Evolutionary conservation across 2,329 filamentous ascomycete genomes (phyloP).

Genomic region (Calycina marina): DNA sequence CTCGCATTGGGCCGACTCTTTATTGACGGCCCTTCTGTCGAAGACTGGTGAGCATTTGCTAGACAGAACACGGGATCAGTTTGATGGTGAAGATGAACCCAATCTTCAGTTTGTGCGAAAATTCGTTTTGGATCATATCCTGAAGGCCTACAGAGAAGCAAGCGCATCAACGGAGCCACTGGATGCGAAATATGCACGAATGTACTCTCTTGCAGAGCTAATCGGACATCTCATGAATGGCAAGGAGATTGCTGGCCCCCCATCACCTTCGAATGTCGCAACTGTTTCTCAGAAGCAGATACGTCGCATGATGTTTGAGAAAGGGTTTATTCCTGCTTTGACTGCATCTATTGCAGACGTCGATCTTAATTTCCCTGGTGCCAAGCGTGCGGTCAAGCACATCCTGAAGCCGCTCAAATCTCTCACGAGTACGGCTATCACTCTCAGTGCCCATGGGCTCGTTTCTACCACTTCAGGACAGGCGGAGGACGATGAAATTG

Average conservation of each 20-base stretch:
- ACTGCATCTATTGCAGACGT: constrained; percentile 90
- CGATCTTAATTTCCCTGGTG: constrained; percentile 83
- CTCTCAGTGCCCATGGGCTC: constrained; percentile 57
- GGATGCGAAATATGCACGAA: constrained; percentile 73
- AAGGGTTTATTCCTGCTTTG: constrained; percentile 79
- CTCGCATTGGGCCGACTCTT: constrained; percentile 71
- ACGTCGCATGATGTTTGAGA: constrained; percentile 94
- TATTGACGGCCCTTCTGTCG: constrained; percentile 73
- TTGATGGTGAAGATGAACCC: constrained; percentile 59
- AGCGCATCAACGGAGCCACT: constrained; percentile 63
- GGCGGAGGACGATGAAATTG: constrained; percentile 74
- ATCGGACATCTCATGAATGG: constrained; percentile 87
- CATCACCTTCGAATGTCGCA: constrained; percentile 21
- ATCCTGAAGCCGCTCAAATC: constrained; percentile 81
- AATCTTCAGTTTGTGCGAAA: constrained; percentile 85
- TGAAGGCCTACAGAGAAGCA: constrained; percentile 86
- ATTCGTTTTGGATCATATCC: constrained; percentile 84
- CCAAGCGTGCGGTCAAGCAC: constrained; percentile 91
- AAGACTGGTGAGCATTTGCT: constrained; percentile 69
- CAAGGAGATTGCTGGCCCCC: constrained; percentile 46
- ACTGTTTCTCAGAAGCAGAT: constrained; percentile 64
- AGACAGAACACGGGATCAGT: constrained; percentile 40
- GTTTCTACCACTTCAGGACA: constrained; percentile 52
- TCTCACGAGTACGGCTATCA: constrained; percentile 74
- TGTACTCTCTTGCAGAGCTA: constrained; percentile 77